A percentile compares a stretch with the other conserved stretches of the same genome.
phyloP scores from a whole-genome alignment of 176 grass and related monocot species.

The Oryza brachyantha region DNA sequence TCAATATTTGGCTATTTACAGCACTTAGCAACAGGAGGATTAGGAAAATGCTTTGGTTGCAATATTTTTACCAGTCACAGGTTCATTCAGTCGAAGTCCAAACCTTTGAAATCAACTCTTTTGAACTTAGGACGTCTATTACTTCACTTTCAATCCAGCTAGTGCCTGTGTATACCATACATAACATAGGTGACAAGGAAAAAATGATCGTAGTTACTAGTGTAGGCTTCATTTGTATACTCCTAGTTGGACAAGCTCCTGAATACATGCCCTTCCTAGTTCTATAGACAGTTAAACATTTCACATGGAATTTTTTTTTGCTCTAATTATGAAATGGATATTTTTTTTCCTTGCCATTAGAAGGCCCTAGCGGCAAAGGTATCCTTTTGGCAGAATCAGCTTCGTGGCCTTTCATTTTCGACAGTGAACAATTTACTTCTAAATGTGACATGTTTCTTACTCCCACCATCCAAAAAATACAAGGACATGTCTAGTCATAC shows the following conservation, averaged over 20 bases:
- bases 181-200: neutral
- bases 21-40: conserved; percentile 18
- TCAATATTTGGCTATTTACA: conserved; percentile 6
- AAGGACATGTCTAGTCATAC: too few relatives aligned
- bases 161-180: conserved; percentile 15
- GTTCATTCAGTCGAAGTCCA: conserved; percentile 13
- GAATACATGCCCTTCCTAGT: conserved; percentile 6
- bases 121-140: neutral
- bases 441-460: too few relatives aligned
- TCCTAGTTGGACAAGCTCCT: neutral
- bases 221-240: neutral
- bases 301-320: neutral
- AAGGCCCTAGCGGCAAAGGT: neutral
- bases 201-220: conserved; percentile 9
- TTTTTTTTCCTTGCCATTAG: neutral
- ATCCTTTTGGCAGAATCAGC: neutral
- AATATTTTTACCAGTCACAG: neutral
- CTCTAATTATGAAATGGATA: neutral
- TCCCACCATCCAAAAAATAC: too few relatives aligned
- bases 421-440: too few relatives aligned
- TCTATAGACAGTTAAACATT: neutral
- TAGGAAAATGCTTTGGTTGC: neutral
- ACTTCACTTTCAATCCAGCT: neutral
- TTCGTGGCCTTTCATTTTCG: neutral
- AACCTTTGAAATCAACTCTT: neutral